These are phyloP conservation scores for Paramecium biaurelia DNA, from an alignment of 73 alveolate species.

Conservation along the genomic window DNA sequence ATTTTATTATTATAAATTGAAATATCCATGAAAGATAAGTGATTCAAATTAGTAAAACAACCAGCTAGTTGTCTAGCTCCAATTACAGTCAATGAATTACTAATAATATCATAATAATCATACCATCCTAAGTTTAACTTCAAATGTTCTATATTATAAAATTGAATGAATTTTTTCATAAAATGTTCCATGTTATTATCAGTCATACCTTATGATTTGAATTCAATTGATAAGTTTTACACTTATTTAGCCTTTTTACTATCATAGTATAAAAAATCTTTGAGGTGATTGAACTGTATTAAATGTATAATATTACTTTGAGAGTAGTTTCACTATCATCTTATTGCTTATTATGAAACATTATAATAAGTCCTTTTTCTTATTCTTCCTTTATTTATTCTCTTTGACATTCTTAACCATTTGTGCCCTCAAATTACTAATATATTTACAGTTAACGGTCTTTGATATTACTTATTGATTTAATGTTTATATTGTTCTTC, in stretches of 20 bases:
- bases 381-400: not conserved
- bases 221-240: not conserved
- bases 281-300: not conserved
- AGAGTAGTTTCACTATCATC: not conserved
- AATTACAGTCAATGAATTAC: not conserved
- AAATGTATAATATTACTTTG: not conserved
- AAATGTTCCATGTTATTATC: constrained; percentile 12
- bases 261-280: constrained; percentile 1
- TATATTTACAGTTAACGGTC: not conserved
- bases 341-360: not conserved
- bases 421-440: not conserved
- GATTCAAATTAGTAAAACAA: constrained; percentile 26
- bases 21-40: not conserved
- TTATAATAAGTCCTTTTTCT: constrained; percentile 1
- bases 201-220: not conserved
- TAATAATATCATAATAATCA: not conserved
- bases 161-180: constrained; percentile 2
- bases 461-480: not conserved
- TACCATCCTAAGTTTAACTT: not conserved
- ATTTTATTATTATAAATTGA: constrained; percentile 15
- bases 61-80: constrained; percentile 35
- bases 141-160: not conserved
- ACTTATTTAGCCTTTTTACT: not conserved
- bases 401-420: not conserved
- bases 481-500: not conserved